These are phyloP conservation scores for Alternaria ventricosa DNA, from an alignment of 2,329 filamentous ascomycete species.

Conservation along the genomic window DNA sequence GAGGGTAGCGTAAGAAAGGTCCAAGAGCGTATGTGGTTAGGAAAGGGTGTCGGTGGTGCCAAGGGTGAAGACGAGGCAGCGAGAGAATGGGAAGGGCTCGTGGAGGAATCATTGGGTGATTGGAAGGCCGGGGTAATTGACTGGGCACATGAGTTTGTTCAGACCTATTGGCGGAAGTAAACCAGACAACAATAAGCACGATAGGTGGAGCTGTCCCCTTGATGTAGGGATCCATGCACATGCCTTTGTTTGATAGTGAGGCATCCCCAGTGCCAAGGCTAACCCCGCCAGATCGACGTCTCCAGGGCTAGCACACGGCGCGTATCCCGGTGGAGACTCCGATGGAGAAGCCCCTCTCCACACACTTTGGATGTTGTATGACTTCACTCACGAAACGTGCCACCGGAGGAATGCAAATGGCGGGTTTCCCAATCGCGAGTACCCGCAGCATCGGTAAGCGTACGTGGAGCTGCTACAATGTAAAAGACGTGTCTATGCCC, in stretches of 20 bases:
- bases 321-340: slow-evolving; percentile 6
- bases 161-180: slow-evolving; percentile 74
- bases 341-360: slow-evolving; percentile 3
- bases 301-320: background rate
- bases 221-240: background rate
- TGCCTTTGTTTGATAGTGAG: background rate
- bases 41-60: slow-evolving; percentile 60
- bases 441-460: background rate
- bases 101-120: slow-evolving; percentile 82
- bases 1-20: slow-evolving; percentile 96
- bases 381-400: background rate
- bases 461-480: background rate
- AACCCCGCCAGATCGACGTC: background rate
- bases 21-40: slow-evolving; percentile 90
- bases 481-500: background rate
- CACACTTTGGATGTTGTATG: background rate
- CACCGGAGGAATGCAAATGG: background rate
- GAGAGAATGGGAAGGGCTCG: slow-evolving; percentile 83
- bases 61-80: slow-evolving; percentile 83
- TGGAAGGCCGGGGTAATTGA: slow-evolving; percentile 95
- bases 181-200: background rate
- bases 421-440: background rate
- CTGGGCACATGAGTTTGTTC: slow-evolving; percentile 89
- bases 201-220: background rate
- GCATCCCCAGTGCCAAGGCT: background rate